Evolutionary conservation across 495 filamentous ascomycete species (phyloP).

Genomic region (Lasiosphaeria ovina): DNA sequence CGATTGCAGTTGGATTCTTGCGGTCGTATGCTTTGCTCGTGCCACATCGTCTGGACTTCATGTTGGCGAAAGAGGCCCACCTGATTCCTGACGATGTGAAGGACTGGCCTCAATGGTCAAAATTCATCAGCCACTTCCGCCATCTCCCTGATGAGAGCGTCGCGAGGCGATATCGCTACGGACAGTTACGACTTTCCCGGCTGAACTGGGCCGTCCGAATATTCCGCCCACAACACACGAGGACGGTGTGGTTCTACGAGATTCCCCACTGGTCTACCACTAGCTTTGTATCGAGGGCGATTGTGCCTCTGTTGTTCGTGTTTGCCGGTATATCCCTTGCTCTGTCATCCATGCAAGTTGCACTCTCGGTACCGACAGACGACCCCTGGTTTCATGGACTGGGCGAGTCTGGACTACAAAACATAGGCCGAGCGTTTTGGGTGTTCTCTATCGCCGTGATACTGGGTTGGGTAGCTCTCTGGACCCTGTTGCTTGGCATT

Average conservation of each 20-base stretch:
- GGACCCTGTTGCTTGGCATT: too few species aligned
- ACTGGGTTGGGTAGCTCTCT: too few species aligned
- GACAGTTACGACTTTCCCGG: conserved; percentile 10
- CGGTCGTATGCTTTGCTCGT: conserved; percentile 14
- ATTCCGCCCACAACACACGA: neutral
- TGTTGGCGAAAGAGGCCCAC: conserved; percentile 4
- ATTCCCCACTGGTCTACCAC: conserved; percentile 4
- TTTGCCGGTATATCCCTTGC: conserved; percentile 15
- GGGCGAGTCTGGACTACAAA: conserved; percentile 6
- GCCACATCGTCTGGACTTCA: conserved; percentile 9
- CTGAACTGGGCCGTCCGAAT: conserved; percentile 13
- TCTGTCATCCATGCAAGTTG: conserved; percentile 16
- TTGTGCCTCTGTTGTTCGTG: conserved; percentile 15
- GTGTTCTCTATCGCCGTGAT: too few species aligned
- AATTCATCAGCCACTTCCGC: conserved; percentile 9
- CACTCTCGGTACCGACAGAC: conserved; percentile 10
- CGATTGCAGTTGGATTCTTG: conserved; percentile 8
- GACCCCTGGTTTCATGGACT: conserved; percentile 10
- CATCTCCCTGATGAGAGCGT: conserved; percentile 4
- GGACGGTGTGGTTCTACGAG: conserved; percentile 12
- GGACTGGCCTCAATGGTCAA: conserved; percentile 3
- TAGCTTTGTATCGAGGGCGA: conserved; percentile 10
- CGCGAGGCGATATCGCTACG: conserved; percentile 6
- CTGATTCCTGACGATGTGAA: conserved; percentile 8
- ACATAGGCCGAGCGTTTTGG: neutral